These are phyloP conservation scores for Beauveria australis DNA, from an alignment of 2,329 filamentous ascomycete species.

Conservation along the genomic window DNA sequence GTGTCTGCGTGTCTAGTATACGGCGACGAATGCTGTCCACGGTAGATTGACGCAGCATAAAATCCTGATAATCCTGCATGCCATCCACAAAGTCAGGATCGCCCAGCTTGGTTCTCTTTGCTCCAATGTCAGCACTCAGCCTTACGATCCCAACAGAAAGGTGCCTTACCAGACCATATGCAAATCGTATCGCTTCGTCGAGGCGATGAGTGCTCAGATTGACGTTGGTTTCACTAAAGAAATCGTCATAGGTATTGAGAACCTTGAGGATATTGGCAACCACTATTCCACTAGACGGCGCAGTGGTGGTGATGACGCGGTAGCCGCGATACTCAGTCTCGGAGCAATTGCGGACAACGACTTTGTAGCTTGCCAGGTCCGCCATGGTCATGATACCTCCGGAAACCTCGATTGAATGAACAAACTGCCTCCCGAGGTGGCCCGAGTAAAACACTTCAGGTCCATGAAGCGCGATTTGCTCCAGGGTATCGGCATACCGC, in stretches of 20 bases:
- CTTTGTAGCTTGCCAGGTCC: constrained; percentile 64
- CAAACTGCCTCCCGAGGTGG: constrained; percentile 59
- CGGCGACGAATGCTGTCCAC: constrained; percentile 44
- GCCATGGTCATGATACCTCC: constrained; percentile 71
- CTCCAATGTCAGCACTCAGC: neutral
- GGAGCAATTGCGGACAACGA: constrained; percentile 52
- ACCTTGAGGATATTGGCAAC: constrained; percentile 65
- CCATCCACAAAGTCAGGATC: constrained; percentile 63
- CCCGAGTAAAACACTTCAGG: constrained; percentile 63
- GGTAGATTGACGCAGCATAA: constrained; percentile 52
- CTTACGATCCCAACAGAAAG: too few relatives aligned
- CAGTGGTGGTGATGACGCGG: constrained; percentile 57
- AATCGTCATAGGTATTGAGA: constrained; percentile 59
- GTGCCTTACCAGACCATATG: constrained; percentile 47
- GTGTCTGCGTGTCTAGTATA: constrained; percentile 33
- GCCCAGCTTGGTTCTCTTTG: constrained; percentile 58
- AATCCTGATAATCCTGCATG: constrained; percentile 53
- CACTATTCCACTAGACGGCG: constrained; percentile 66
- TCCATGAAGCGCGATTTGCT: constrained; percentile 58
- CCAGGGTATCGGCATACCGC: constrained; percentile 65
- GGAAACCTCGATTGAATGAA: constrained; percentile 51
- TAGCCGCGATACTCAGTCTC: constrained; percentile 60
- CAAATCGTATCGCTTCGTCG: constrained; percentile 75
- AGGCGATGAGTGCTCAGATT: constrained; percentile 65
- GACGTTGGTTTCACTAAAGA: constrained; percentile 45